A percentile compares a stretch with the other conserved stretches of the same genome.
Conservation (phyloP, 768 basidiomycete species). For the Tremella yokohamensis region DNA sequence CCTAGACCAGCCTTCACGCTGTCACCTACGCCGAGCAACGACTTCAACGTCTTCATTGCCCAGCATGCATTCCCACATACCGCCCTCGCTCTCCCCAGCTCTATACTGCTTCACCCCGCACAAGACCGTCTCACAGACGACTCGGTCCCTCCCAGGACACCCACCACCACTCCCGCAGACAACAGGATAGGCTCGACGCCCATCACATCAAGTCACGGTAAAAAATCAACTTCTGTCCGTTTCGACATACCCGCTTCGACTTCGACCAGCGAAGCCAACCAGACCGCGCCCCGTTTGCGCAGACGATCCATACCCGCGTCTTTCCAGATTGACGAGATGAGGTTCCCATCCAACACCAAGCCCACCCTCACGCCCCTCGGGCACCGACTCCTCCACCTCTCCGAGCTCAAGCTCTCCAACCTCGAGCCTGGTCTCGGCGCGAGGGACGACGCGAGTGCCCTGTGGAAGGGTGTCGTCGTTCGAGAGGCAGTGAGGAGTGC, state of each 20-base stretch:
- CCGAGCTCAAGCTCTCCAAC: slow-evolving; percentile 34
- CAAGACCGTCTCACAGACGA: no score
- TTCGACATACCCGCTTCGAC: not conserved
- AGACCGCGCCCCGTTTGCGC: no score
- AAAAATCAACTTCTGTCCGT: no score
- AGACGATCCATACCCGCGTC: no score
- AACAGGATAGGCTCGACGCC: no score
- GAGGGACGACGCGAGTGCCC: slow-evolving; percentile 7
- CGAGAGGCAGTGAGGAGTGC: slow-evolving; percentile 35
- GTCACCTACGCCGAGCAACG: not conserved
- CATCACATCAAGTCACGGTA: no score
- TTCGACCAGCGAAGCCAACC: not conserved
- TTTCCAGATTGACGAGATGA: slow-evolving; percentile 20
- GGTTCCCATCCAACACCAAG: slow-evolving; percentile 29
- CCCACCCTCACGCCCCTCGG: slow-evolving; percentile 41
- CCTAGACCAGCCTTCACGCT: not conserved
- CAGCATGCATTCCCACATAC: not conserved
- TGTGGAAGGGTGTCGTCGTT: slow-evolving; percentile 34
- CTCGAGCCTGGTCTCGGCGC: slow-evolving; percentile 20
- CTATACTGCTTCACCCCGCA: no score
- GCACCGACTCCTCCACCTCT: slow-evolving; percentile 35
- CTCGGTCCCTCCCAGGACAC: no score
- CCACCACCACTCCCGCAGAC: no score
- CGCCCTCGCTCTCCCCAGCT: no score
- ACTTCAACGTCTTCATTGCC: not conserved